Percentiles rank a stretch among this genome's conserved stretches.
phyloP scores from a whole-genome alignment of 2,329 filamentous ascomycete species.

The Diaporthe longicolla region DNA sequence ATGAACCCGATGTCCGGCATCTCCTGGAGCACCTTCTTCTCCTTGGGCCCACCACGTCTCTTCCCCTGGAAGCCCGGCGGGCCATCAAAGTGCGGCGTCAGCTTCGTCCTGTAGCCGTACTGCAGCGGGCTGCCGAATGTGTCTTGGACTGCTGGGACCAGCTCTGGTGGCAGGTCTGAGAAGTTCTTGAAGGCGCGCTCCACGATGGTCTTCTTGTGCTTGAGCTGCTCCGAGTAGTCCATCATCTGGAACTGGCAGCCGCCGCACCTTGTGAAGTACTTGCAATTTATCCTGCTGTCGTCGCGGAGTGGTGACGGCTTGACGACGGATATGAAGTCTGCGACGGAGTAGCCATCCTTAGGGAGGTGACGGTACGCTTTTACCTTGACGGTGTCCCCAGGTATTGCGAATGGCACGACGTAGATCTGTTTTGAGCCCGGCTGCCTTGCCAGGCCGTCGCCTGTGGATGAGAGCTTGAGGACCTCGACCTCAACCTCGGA shows the following conservation, averaged over 20 bases:
- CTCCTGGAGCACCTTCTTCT: constrained; percentile 64
- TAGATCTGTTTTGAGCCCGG: constrained; percentile 78
- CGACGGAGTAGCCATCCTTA: constrained; percentile 77
- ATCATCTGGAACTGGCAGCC: constrained; percentile 99
- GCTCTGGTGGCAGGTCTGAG: constrained; percentile 81
- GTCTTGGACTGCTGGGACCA: constrained; percentile 82
- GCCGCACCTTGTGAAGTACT: constrained; percentile 89
- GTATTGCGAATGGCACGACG: constrained; percentile 88
- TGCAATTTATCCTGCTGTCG: constrained; percentile 81
- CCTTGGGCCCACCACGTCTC: constrained; percentile 65
- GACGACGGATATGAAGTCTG: constrained; percentile 86
- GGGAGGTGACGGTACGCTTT: constrained; percentile 82
- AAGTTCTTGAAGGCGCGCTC: constrained; percentile 95
- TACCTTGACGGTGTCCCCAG: constrained; percentile 84
- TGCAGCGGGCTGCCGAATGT: constrained; percentile 92
- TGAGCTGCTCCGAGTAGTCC: constrained; percentile 86
- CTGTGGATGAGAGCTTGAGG: constrained; percentile 86
- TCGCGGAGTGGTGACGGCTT: constrained; percentile 82
- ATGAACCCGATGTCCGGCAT: constrained; percentile 92
- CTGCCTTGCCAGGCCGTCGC: constrained; percentile 87
- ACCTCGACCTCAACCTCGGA: constrained; percentile 88
- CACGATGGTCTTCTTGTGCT: constrained; percentile 86
- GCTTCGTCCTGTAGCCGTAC: constrained; percentile 95
- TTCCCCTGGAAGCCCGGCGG: constrained; percentile 71
- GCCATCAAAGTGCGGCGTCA: constrained; percentile 95